These are phyloP conservation scores for rapeseed (Brassica napus) DNA, from an alignment of 345 rosid species.

Conservation along the genomic window DNA sequence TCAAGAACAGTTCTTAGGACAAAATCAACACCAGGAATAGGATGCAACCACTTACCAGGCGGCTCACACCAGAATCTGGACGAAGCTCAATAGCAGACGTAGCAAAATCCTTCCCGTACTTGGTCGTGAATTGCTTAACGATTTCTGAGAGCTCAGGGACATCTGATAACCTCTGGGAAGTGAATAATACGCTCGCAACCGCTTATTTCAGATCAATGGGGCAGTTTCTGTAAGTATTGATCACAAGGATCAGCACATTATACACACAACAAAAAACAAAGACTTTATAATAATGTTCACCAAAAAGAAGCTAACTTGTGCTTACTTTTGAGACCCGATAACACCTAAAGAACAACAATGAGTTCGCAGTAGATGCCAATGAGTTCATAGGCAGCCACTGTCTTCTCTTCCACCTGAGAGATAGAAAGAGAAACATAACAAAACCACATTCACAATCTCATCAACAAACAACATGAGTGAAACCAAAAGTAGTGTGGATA, in stretches of 20 bases:
- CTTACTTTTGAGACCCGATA: no score
- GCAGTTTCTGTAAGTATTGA: not conserved
- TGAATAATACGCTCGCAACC: no score
- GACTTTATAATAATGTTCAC: no score
- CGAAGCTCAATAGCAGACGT: conserved; percentile 74
- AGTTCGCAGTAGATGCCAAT: no score
- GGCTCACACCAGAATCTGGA: conserved; percentile 92
- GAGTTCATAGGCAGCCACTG: not conserved
- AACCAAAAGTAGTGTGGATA: not conserved
- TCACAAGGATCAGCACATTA: conserved; percentile 19
- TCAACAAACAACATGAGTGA: not conserved
- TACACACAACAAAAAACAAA: not conserved
- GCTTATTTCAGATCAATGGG: no score
- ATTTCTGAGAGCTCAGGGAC: conserved; percentile 78
- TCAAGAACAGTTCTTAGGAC: no score
- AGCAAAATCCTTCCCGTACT: conserved; percentile 87
- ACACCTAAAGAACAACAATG: no score
- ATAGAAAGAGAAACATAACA: not conserved
- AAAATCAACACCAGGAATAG: not conserved
- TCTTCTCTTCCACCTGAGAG: conserved; percentile 88
- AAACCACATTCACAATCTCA: not conserved
- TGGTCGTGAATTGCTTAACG: conserved; percentile 63
- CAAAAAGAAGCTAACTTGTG: no score
- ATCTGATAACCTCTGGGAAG: conserved; percentile 87
- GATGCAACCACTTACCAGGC: conserved; percentile 54